These are phyloP conservation scores for Mucor ambiguus DNA, from an alignment of 371 early-diverging fungal genomes.

Conservation along the genomic window DNA sequence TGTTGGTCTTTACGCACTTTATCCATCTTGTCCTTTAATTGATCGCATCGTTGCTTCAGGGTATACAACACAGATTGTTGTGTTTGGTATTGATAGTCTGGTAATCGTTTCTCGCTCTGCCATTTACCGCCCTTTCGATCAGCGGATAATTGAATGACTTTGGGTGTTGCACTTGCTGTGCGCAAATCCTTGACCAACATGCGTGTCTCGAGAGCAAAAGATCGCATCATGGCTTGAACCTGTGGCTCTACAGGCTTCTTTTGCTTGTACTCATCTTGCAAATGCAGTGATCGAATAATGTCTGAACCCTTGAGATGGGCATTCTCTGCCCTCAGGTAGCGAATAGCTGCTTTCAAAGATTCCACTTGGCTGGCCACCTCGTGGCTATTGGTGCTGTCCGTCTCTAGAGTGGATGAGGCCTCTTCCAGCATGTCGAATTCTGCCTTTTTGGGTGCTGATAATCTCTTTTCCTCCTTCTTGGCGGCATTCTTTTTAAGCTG, in stretches of 20 bases:
- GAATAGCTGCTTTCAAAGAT: constrained; percentile 71
- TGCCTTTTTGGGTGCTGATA: constrained; percentile 31
- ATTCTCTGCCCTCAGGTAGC: constrained; percentile 82
- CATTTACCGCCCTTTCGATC: constrained; percentile 45
- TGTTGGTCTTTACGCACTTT: constrained; percentile 28
- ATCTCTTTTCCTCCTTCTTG: constrained; percentile 45
- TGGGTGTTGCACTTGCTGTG: constrained; percentile 53
- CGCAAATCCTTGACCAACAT: constrained; percentile 53
- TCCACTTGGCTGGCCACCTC: constrained; percentile 48
- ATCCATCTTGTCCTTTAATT: constrained; percentile 49
- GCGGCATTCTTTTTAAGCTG: constrained; percentile 57
- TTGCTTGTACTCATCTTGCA: constrained; percentile 18
- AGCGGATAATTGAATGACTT: constrained; percentile 44
- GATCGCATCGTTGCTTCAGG: constrained; percentile 60
- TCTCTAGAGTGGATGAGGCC: constrained; percentile 10
- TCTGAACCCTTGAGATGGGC: constrained; percentile 70
- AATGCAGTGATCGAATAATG: constrained; percentile 43
- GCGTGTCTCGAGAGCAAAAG: constrained; percentile 40
- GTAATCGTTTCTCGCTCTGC: constrained; percentile 59
- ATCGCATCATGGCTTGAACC: constrained; percentile 50
- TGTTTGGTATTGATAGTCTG: constrained; percentile 71
- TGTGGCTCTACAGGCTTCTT: constrained; percentile 20
- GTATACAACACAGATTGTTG: constrained; percentile 72
- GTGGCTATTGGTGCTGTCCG: constrained; percentile 13
- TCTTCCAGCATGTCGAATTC: constrained; percentile 25